Conservation (phyloP, 306 rosid species). For the Vigna angularis region DNA sequence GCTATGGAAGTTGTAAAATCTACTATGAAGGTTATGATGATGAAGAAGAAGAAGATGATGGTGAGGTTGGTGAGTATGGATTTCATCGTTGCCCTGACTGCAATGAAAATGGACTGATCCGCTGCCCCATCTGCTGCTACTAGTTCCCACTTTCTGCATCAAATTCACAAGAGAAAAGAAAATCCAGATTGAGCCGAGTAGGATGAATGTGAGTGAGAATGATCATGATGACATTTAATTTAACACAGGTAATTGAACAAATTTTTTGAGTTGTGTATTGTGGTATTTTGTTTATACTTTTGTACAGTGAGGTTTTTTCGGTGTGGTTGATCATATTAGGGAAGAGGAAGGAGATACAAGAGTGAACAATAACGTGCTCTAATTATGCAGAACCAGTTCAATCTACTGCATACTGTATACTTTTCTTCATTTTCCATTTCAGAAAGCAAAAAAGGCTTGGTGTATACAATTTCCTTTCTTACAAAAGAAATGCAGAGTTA, state of each 20-base stretch:
- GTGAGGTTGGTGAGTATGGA: constrained; percentile 58
- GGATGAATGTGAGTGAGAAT: neutral
- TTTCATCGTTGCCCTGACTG: constrained; percentile 87
- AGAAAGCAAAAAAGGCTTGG: constrained; percentile 42
- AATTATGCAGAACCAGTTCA: constrained; percentile 42
- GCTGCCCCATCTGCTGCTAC: constrained; percentile 77
- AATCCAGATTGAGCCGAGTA: neutral
- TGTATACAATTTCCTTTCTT: constrained; percentile 42
- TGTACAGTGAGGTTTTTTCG: constrained; percentile 36
- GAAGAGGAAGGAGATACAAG: constrained; percentile 30
- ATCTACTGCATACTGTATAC: constrained; percentile 46
- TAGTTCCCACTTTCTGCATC: constrained; percentile 33
- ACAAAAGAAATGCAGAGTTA: constrained; percentile 28
- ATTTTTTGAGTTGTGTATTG: constrained; percentile 46
- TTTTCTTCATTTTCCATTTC: constrained; percentile 23
- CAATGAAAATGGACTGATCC: constrained; percentile 88
- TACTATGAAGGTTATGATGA: constrained; percentile 60
- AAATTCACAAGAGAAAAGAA: neutral
- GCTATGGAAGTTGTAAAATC: constrained; percentile 94
- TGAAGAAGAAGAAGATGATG: constrained; percentile 47
- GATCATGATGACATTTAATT: constrained; percentile 25
- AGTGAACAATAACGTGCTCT: constrained; percentile 45
- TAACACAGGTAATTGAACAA: constrained; percentile 49
- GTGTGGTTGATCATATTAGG: constrained; percentile 39
- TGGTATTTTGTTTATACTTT: constrained; percentile 36